These are phyloP conservation scores for Trichoderma sp. DNA, from an alignment of 2,329 filamentous ascomycete genomes.

Conservation along the genomic window DNA sequence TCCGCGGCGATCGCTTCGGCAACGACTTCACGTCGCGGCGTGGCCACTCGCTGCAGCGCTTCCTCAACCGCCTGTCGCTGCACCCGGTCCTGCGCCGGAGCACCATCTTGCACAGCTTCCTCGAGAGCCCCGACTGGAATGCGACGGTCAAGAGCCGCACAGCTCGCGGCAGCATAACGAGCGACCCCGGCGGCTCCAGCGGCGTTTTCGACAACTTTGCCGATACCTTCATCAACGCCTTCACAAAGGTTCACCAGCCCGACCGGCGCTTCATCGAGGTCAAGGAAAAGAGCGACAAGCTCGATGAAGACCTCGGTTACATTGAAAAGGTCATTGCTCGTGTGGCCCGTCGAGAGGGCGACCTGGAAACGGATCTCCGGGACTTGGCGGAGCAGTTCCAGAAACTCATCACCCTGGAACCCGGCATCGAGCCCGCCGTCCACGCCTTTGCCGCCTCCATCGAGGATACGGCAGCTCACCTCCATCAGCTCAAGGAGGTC, in stretches of 20 bases:
- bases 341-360: slow-evolving; percentile 80
- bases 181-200: slow-evolving; percentile 47
- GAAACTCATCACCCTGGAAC: slow-evolving; percentile 84
- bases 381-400: slow-evolving; percentile 94
- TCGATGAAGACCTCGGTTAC: slow-evolving; percentile 88
- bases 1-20: slow-evolving; percentile 92
- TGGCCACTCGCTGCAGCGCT: slow-evolving; percentile 86
- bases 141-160: slow-evolving; percentile 83
- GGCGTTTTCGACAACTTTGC: slow-evolving; percentile 93
- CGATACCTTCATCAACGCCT: slow-evolving; percentile 95
- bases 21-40: slow-evolving; percentile 86
- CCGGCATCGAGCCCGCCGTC: slow-evolving; percentile 76
- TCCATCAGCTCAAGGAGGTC: slow-evolving; percentile 79
- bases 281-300: slow-evolving; percentile 84
- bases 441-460: slow-evolving; percentile 84
- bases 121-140: slow-evolving; percentile 95
- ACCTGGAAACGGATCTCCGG: slow-evolving; percentile 82
- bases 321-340: slow-evolving; percentile 95
- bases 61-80: slow-evolving; percentile 78
- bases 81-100: slow-evolving; percentile 86
- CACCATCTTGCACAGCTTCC: slow-evolving; percentile 78
- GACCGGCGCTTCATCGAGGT: slow-evolving; percentile 95
- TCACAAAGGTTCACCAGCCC: slow-evolving; percentile 92
- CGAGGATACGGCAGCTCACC: slow-evolving; percentile 74
- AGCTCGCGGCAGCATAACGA: slow-evolving; percentile 56